Base-by-base conservation (phyloP, 495 filamentous ascomycete genomes). In the Cairneyella variabilis region DNA sequence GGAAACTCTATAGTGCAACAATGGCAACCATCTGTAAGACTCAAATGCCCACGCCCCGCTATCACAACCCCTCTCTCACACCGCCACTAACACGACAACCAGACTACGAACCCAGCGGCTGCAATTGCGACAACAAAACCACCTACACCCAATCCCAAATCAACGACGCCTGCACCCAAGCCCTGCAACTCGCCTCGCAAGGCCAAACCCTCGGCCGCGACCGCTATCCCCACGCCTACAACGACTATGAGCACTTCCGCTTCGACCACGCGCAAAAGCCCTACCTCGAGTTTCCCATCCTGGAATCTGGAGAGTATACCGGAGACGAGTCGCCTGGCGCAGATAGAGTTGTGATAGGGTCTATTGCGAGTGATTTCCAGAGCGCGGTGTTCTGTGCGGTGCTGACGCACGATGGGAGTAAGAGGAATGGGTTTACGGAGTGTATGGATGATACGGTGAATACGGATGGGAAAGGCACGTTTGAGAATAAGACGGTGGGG, bases 231-330 rank as follows among this genome's bases (percentile, higher is more conserved):
- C 61, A 60, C 32, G 57, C 47, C n/a, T 66, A 66, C 49, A 58
- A 64, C 22, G 63, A 64, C 48, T 63, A 62, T 32, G 64, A 62
- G 32, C 36, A 60, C 4, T 66, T 66, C 64, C 17, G 44, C 8
- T 62, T 66, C 56, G n/a, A 34, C 11, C 48, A 64, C 28, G 59
- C 59, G 16, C 30, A 53, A 12, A 60, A 62, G 25, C 59, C 64
- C 20, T 66, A 64, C 32, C 39, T 63, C 12, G 64, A 64, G 39
- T 66, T 66, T 49, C 62, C 64, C 28, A 59, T 66, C 32, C 53
- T 62, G 3, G 46, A 46, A 26, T 50, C 48, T n/a, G 59, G 57
- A 9, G 36, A 42, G 2, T 66, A 58, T 36, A 42, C 49, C 22
- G 53, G 54, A 1, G 42, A 48, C n/a, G 34, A 39, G 16, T 51